phyloP scores from a whole-genome alignment of 2,329 filamentous ascomycete species.

The Alternaria panax region DNA sequence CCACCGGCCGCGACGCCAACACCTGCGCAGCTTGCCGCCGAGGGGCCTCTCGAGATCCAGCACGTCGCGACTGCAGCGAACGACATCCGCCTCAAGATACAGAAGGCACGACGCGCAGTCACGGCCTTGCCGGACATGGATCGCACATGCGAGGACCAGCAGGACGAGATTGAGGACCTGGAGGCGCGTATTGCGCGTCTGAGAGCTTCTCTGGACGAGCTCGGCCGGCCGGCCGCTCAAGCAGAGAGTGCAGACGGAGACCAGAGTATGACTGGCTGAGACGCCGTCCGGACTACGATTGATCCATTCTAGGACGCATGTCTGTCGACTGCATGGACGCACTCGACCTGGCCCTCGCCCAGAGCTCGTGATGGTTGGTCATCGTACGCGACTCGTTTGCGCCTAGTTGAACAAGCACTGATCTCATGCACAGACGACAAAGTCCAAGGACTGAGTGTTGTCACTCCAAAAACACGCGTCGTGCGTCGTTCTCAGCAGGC shows the following conservation, averaged over 20 bases:
- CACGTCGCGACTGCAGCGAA: constrained; percentile 81
- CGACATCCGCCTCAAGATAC: constrained; percentile 81
- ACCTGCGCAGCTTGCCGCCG: constrained; percentile 33
- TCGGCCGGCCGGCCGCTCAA: constrained; percentile 36
- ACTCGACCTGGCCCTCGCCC: constrained; percentile 34
- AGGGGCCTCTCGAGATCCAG: constrained; percentile 67
- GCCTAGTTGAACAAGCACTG: background rate
- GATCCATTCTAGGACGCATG: constrained; percentile 36
- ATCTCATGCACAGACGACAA: background rate
- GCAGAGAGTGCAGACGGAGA: constrained; percentile 33
- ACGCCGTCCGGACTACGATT: constrained; percentile 32
- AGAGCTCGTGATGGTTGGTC: constrained; percentile 17
- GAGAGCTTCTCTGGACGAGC: constrained; percentile 51
- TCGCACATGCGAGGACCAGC: constrained; percentile 71
- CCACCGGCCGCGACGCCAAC: constrained; percentile 36
- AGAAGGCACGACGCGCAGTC: constrained; percentile 74
- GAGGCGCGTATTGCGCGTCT: constrained; percentile 70
- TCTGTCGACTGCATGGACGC: constrained; percentile 43
- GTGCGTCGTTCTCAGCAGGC: background rate
- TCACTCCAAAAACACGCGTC: background rate
- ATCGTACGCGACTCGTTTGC: background rate
- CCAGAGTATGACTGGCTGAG: constrained; percentile 50
- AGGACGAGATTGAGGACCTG: constrained; percentile 72
- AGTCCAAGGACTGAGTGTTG: background rate
- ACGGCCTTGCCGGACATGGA: constrained; percentile 73